Base-by-base conservation (phyloP, 108 stramenopile species). In the Schizochytrium sp. region DNA sequence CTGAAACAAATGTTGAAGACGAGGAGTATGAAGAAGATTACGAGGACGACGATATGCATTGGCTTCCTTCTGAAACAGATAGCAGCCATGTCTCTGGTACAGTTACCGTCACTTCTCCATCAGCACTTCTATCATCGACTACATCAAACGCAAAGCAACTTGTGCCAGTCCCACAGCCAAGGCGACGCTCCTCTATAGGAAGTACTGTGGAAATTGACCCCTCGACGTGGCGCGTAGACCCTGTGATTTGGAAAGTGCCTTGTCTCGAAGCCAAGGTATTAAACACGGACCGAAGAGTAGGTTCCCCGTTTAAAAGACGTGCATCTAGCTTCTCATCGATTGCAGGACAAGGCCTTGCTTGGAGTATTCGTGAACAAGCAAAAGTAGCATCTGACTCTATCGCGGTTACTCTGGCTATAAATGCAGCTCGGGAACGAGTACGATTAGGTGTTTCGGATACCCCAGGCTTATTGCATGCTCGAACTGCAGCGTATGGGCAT, bases 31-130 rank as follows among this genome's bases (percentile, higher is more conserved):
- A 69, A 8, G 64, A 69, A 8, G 64, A 69, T 1, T 7, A 69
- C 12, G 64, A 69, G 0, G 64, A 69, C 28, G 64, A 69, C 64
- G 64, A 69, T 15, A 69, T 69, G 64, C 64, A 69, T 7, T 69
- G 64, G 64, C 64, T 69, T 69, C 64, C 64, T 7, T 15, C 64
- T 44, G 64, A 69, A 44, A 69, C 64, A 7, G 64, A 69, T 7
- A 69, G 64, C 28, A 69, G 64, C 28, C 64, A 69, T 15, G 64
- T 44, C 64, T 13, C 59, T 17, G 59, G 19, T n/a, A n/a, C 59
- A n/a, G 59, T 60, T n/a, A 17, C 59, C 19, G 59, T n/a, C 28
- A n/a, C 1, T 17, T 17, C 59, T 60, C 28, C 28, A 28, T 28
- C 28, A 28, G 17, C 59, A n/a, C 19, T n/a, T 1, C 28, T n/a